Conservation (phyloP, 2,329 filamentous ascomycete species). For the Davidsoniella virescens region DNA sequence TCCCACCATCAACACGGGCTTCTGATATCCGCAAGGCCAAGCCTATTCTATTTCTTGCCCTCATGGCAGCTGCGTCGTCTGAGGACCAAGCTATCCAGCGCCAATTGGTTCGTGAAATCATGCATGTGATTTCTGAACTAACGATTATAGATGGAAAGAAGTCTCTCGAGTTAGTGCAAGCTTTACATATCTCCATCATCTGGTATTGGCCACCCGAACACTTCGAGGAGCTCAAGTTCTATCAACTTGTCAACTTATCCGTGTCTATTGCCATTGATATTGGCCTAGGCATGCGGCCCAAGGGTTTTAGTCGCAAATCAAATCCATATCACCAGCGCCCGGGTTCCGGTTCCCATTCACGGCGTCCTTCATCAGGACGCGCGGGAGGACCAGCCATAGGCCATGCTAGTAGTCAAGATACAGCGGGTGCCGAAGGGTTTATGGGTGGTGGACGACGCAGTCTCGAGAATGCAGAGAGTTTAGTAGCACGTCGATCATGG, state of each 20-base stretch:
- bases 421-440: constrained; percentile 1
- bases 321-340: background rate
- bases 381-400: background rate
- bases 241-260: constrained; percentile 68
- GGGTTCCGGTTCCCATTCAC: background rate
- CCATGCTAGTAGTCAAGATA: background rate
- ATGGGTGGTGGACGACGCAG: constrained; percentile 15
- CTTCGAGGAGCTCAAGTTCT: constrained; percentile 78
- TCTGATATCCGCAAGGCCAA: constrained; percentile 39
- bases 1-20: constrained; percentile 36
- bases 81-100: constrained; percentile 41
- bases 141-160: constrained; percentile 64
- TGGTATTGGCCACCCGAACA: constrained; percentile 78
- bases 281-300: constrained; percentile 47
- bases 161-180: constrained; percentile 67
- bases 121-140: constrained; percentile 56
- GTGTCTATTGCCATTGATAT: constrained; percentile 72
- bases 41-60: constrained; percentile 52
- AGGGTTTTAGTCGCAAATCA: background rate
- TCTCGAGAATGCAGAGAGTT: constrained; percentile 14
- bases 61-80: constrained; percentile 49
- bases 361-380: background rate
- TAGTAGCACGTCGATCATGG: constrained; percentile 35
- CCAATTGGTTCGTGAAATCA: constrained; percentile 49
- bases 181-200: constrained; percentile 55